Percentiles rank a stretch among this genome's conserved stretches.
Conservation (phyloP, 1,139 yeast genomes). For the Blastobotrys malaysiensis region DNA sequence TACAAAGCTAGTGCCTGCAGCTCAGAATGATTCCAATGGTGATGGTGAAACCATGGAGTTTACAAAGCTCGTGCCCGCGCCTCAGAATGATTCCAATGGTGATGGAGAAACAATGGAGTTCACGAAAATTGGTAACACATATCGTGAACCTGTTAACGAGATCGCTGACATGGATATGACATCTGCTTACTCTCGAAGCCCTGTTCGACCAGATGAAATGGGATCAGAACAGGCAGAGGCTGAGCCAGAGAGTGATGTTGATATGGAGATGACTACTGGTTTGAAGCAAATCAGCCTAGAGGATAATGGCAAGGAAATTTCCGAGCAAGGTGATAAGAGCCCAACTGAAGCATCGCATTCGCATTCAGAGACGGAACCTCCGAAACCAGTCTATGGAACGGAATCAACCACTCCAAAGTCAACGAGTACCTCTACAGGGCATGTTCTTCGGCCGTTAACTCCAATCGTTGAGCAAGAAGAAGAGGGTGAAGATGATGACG, state of each 20-base stretch:
- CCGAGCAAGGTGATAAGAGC: not conserved
- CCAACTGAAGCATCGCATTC: not conserved
- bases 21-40: not conserved
- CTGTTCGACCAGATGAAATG: not conserved
- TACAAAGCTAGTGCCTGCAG: constrained; percentile 10
- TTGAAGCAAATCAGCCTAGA: not conserved
- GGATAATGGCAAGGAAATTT: not conserved
- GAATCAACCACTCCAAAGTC: not conserved
- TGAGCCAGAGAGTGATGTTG: not conserved
- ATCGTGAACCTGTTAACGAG: not conserved
- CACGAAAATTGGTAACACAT: not conserved
- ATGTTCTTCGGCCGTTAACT: not conserved
- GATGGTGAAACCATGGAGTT: constrained; percentile 1
- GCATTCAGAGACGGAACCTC: not conserved
- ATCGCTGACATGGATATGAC: constrained; percentile 6
- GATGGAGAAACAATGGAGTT: constrained; percentile 1
- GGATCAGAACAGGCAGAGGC: not conserved
- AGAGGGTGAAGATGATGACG: constrained; percentile 6
- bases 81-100: not conserved
- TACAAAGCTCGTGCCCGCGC: not conserved
- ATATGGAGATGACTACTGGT: not conserved
- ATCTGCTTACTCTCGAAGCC: not conserved
- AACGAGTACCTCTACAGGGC: not conserved
- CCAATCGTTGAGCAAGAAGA: constrained; percentile 3
- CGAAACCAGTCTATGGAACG: not conserved